Evolutionary conservation across 2,329 filamentous ascomycete genomes (phyloP), one percentile per base, ranked within the genome.

Genomic region (Aspergillus carbonarius): DNA sequence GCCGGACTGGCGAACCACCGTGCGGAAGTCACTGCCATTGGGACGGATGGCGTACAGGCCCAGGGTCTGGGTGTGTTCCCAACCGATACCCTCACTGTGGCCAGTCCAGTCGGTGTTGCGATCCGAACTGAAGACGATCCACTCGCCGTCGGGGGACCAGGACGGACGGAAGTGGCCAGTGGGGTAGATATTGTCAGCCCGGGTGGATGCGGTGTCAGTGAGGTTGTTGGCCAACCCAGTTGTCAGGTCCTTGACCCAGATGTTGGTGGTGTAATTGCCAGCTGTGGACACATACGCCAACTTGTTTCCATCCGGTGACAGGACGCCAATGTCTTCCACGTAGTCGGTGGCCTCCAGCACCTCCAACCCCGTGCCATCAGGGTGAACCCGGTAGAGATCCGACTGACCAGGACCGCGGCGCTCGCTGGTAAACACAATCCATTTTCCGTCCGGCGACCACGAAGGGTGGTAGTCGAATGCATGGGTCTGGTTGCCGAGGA

Each of bases 71-170:
- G 76, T 75, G 56, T 79, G 76, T 55, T 78, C 70, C 77, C 77
- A 78, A 27, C 77, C 66, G 5, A 76, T 72, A 54, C 68, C 59
- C 60, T 60, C 71, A 12, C 74, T 71, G 56, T 80, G 76, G 0
- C 78, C 77, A 3, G 68, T 70, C 77, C 76, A 79, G 15, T 67
- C 65, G 1, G 76, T 78, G 54, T 79, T 78, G 27, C 73, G 71
- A 49, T 79, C 76, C 2, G 76, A 79, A 12, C 70, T 69, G 55
- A 79, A 79, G 2, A 69, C 72, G 54, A 79, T 66, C 74, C 74
- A 78, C 55, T 77, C 57, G 18, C 78, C 76, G 40, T 78, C 70
- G 0, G 78, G 76, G 0, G 75, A 78, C 76, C 76, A 79, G 5
- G 64, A 61, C 0, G 78, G 77, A 2, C 72, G 69, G 60, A 77